Percentiles rank a stretch among this genome's conserved stretches.
Conservation (phyloP, 2,329 filamentous ascomycete genomes). For the Trichoderma arundinaceum region DNA sequence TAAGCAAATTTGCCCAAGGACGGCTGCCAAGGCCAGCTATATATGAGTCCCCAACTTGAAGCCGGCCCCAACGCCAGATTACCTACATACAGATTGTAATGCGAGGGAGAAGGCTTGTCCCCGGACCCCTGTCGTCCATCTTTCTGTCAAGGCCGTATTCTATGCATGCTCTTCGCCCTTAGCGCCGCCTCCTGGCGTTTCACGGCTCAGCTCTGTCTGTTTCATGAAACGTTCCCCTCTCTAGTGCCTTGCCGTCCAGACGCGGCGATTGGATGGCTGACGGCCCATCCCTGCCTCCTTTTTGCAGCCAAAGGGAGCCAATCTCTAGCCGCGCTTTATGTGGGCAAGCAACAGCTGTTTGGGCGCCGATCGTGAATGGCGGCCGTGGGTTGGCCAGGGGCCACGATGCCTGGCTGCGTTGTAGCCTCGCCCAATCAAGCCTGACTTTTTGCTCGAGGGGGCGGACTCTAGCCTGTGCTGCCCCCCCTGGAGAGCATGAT, state of each 20-base stretch:
- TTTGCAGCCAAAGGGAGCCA: conserved; percentile 18
- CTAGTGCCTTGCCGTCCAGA: background rate
- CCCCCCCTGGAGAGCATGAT: conserved; percentile 17
- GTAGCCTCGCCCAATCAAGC: conserved; percentile 12
- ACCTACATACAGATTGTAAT: background rate
- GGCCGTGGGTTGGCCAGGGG: conserved; percentile 19
- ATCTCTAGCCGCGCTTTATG: conserved; percentile 12
- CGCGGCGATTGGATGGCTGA: conserved; percentile 20
- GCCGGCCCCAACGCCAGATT: background rate
- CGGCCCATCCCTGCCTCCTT: conserved; percentile 11
- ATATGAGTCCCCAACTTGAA: background rate
- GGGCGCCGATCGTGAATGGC: conserved; percentile 20
- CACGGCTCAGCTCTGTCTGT: conserved; percentile 26
- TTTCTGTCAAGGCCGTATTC: background rate
- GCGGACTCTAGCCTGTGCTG: background rate
- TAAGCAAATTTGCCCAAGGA: background rate
- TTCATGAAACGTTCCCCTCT: conserved; percentile 26
- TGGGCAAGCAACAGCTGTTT: background rate
- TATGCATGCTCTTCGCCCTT: conserved; percentile 20
- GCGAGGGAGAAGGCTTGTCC: too few species aligned
- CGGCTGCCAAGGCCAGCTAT: background rate
- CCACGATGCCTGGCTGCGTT: background rate
- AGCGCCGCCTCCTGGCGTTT: conserved; percentile 27
- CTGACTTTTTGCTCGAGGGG: background rate
- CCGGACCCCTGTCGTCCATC: background rate